Base-by-base conservation (phyloP, 768 basidiomycete species). In the Sutorius australiensis region DNA sequence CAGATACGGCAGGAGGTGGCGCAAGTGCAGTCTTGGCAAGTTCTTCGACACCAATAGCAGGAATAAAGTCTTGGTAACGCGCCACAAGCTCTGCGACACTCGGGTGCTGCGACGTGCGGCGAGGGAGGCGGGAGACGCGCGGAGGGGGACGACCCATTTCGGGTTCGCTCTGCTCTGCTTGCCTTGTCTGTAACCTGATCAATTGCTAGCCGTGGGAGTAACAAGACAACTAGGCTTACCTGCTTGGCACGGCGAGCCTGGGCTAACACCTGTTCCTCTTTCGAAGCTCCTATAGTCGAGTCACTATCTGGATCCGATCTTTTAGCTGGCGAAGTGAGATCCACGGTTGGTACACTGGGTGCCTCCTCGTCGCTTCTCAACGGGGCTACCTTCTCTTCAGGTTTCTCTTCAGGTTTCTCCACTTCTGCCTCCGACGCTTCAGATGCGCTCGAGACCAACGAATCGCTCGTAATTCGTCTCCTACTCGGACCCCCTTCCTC, bases 71-170 rank as follows among this genome's bases (percentile, higher is more conserved):
- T 65, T 88, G 86, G 66, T 91, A 92, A 50, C 83, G 86, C 57
- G 81, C 87, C 14, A 95, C 89, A 19, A 95, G 73, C 56, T 95
- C 92, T 14, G 93, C 90, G 0, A 97, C 92, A 54, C 76, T 85
- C 4, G 84, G 78, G 14, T 80, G 80, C 45, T 79, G 75, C 1
- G 69, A 66, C 8, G 77, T 62, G 13, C 85, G 78, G 19, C 87
- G 77, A 27, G 89, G 89, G 36, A 91, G 70, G 54, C 81, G 79
- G 27, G 89, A 90, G 8, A 68, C 61, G 36, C 73, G 72, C 32
- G 70, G 68, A 44, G 66, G 61, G 32, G 66, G 57, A 13, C 48
- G 61, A 6, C 52, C 56, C 17, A n/a, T 27, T 43, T 51, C 59
- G 24, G 47, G 42, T 47, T 58, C 62, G 34, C 46, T 56, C 13